Conservation (phyloP, 371 early-diverging fungal genomes). For the Zopfochytrium polystomum region DNA sequence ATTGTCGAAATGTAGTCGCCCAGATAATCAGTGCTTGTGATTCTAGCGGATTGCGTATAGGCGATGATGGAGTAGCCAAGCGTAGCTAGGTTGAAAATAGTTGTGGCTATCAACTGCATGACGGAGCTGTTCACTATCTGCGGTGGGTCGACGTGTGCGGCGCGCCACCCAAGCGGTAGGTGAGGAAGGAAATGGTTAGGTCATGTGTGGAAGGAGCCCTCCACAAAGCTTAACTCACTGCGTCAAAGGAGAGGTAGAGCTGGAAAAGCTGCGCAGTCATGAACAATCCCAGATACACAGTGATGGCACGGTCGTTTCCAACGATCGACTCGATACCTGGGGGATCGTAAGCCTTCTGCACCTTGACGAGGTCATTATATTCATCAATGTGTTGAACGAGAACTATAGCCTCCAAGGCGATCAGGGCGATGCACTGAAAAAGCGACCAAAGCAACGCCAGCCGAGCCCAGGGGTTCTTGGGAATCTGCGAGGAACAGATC, state of each 20-base stretch:
- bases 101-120: conserved; percentile 44
- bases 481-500: too few relatives aligned
- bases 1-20: background rate
- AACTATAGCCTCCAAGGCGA: conserved; percentile 30
- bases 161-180: too few relatives aligned
- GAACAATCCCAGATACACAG: conserved; percentile 43
- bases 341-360: conserved; percentile 6
- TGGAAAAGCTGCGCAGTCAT: conserved; percentile 40
- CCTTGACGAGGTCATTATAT: conserved; percentile 7
- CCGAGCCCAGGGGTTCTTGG: conserved; percentile 36
- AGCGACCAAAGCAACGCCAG: conserved; percentile 37
- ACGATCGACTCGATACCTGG: background rate
- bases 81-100: conserved; percentile 40
- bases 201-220: too few relatives aligned
- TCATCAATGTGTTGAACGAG: conserved; percentile 24
- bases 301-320: conserved; percentile 32
- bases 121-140: conserved; percentile 38
- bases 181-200: background rate
- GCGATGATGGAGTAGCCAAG: conserved; percentile 39
- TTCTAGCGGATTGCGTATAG: conserved; percentile 31
- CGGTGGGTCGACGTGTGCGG: too few relatives aligned
- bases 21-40: conserved; percentile 8
- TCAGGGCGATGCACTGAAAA: conserved; percentile 33
- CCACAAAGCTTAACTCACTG: conserved; percentile 38
- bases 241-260: conserved; percentile 41